These are phyloP conservation scores for Pilatotrama ljubarskyi DNA, from an alignment of 768 basidiomycete genomes.

Conservation along the genomic window DNA sequence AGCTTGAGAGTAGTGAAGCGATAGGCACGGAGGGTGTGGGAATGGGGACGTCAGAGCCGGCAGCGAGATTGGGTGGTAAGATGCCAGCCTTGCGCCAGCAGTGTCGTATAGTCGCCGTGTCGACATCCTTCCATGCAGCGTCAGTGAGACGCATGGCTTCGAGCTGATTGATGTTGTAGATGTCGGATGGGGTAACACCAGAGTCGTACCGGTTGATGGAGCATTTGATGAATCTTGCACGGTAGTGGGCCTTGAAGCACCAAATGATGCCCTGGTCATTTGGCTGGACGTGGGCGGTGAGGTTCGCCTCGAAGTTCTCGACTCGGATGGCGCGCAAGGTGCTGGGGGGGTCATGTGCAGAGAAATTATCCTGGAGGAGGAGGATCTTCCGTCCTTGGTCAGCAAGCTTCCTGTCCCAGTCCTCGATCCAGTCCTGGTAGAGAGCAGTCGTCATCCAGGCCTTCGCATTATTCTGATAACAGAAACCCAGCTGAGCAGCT, in stretches of 20 bases:
- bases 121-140: constrained; percentile 34
- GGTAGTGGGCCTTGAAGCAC: constrained; percentile 39
- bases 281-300: constrained; percentile 41
- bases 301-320: constrained; percentile 34
- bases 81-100: constrained; percentile 41
- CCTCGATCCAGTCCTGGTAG: constrained; percentile 40
- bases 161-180: constrained; percentile 40
- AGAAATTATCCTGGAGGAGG: constrained; percentile 37
- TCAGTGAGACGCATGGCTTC: constrained; percentile 37
- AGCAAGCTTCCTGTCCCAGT: constrained; percentile 25
- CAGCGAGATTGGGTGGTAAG: neutral
- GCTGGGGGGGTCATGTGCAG: constrained; percentile 24
- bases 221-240: constrained; percentile 26
- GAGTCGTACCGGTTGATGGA: constrained; percentile 7
- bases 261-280: constrained; percentile 38
- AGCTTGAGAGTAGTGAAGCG: neutral
- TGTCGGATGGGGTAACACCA: constrained; percentile 20
- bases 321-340: constrained; percentile 7
- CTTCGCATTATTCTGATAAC: constrained; percentile 40
- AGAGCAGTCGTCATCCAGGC: no score
- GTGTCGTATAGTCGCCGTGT: constrained; percentile 32
- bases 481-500: constrained; percentile 30
- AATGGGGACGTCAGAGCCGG: neutral
- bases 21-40: constrained; percentile 8
- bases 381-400: constrained; percentile 26